These are phyloP conservation scores for Phycomyces blakesleeanus DNA, from an alignment of 192 early-diverging fungal genomes.

Conservation along the genomic window DNA sequence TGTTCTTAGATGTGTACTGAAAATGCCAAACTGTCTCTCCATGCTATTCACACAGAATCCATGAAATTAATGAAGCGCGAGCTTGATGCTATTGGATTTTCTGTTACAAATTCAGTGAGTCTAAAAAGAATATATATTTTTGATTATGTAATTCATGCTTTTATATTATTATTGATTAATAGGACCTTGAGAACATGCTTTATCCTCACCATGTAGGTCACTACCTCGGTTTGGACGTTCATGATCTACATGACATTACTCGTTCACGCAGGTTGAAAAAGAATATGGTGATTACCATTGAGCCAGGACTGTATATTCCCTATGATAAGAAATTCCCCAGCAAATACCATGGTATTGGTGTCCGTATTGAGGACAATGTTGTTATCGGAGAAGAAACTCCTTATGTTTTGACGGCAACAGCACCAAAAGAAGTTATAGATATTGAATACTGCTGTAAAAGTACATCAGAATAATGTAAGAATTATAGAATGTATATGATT, in stretches of 20 bases:
- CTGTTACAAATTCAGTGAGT: slow-evolving; percentile 50
- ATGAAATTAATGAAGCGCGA: slow-evolving; percentile 67
- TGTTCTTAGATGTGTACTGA: slow-evolving; percentile 49
- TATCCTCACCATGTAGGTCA: slow-evolving; percentile 96
- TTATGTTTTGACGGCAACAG: slow-evolving; percentile 64
- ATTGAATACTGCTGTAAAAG: slow-evolving; percentile 55
- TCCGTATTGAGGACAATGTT: slow-evolving; percentile 96
- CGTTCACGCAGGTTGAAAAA: slow-evolving; percentile 65
- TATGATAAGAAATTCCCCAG: slow-evolving; percentile 66
- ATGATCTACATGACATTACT: slow-evolving; percentile 76
- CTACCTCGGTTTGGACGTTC: slow-evolving; percentile 93
- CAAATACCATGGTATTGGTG: slow-evolving; percentile 83
- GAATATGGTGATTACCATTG: slow-evolving; percentile 93
- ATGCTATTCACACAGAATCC: slow-evolving; percentile 79
- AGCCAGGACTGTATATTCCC: slow-evolving; percentile 93
- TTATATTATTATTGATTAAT: neutral
- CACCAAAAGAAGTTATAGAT: slow-evolving; percentile 86
- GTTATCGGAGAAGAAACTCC: slow-evolving; percentile 69
- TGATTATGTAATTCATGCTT: no score
- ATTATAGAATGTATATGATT: no score
- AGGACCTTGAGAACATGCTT: slow-evolving; percentile 74
- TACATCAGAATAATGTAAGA: neutral
- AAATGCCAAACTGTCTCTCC: slow-evolving; percentile 56
- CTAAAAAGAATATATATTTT: slow-evolving; percentile 6
- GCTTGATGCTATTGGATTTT: slow-evolving; percentile 66